These are phyloP conservation scores for Penicillium paradoxum DNA, from an alignment of 495 filamentous ascomycete species.

Conservation along the genomic window DNA sequence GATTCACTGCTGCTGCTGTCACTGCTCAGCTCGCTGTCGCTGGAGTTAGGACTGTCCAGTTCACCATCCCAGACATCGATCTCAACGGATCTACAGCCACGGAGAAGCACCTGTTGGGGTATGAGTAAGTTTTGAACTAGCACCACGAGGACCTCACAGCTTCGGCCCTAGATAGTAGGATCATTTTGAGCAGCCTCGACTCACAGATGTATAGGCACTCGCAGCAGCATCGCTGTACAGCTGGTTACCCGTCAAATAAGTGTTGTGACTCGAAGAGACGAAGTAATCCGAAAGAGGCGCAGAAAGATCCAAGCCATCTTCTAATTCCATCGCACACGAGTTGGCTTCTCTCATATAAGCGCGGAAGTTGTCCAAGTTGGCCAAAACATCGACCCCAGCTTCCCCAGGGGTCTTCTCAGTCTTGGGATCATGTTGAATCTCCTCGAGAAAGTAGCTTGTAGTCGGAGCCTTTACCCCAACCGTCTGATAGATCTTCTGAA, in stretches of 20 bases:
- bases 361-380: conserved; percentile 47
- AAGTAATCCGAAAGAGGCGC: conserved; percentile 82
- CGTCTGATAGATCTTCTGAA: conserved; percentile 32
- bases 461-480: conserved; percentile 10
- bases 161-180: neutral
- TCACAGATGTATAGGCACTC: conserved; percentile 76
- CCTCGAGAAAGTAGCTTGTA: conserved; percentile 19
- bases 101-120: conserved; percentile 53
- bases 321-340: conserved; percentile 39
- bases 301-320: conserved; percentile 44
- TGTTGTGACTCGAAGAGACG: conserved; percentile 91
- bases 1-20: conserved; percentile 26
- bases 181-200: conserved; percentile 14
- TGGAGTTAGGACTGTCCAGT: conserved; percentile 27
- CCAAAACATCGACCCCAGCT: conserved; percentile 17
- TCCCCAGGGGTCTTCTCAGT: neutral
- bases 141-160: neutral
- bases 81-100: conserved; percentile 89
- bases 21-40: conserved; percentile 23
- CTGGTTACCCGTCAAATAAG: conserved; percentile 90
- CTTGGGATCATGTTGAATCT: conserved; percentile 25
- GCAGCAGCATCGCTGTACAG: conserved; percentile 77
- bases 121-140: neutral
- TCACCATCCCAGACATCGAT: conserved; percentile 95
- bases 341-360: conserved; percentile 56